Percentiles rank a stretch among this genome's conserved stretches.
Conservation (phyloP, 2,329 filamentous ascomycete species). For the Fusarium sp. region DNA sequence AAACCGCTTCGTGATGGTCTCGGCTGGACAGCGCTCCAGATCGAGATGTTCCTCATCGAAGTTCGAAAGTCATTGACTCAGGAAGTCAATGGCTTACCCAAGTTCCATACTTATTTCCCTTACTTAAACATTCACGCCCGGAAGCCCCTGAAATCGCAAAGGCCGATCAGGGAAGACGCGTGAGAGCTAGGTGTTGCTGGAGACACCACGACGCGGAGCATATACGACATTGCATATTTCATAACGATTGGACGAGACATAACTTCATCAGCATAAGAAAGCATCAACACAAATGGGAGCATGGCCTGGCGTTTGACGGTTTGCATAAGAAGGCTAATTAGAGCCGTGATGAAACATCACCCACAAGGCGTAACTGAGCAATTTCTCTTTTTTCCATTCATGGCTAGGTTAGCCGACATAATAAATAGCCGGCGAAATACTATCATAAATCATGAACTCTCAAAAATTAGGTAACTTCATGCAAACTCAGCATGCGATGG, state of each 20-base stretch:
- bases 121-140: constrained; percentile 53
- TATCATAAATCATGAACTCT: neutral
- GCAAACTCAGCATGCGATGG: rapidly evolving
- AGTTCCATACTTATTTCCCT: constrained; percentile 54
- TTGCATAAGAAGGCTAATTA: constrained; percentile 2
- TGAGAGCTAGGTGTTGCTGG: neutral
- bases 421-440: neutral
- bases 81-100: constrained; percentile 47
- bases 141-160: constrained; percentile 47
- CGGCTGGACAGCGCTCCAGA: constrained; percentile 54
- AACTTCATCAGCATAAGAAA: neutral
- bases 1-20: constrained; percentile 54
- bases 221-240: constrained; percentile 5
- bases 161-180: neutral
- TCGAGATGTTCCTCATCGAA: constrained; percentile 57
- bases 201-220: neutral
- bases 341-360: neutral
- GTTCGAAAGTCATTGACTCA: constrained; percentile 54
- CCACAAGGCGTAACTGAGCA: constrained; percentile 8
- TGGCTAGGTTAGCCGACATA: neutral
- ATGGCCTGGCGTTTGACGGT: constrained; percentile 18
- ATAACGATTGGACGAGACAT: constrained; percentile 30
- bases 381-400: neutral
- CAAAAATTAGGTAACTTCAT: neutral
- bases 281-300: constrained; percentile 4